Evolutionary conservation across 1,284 basidiomycete genomes (phyloP).

Genomic region (Afroboletus lepidellus): DNA sequence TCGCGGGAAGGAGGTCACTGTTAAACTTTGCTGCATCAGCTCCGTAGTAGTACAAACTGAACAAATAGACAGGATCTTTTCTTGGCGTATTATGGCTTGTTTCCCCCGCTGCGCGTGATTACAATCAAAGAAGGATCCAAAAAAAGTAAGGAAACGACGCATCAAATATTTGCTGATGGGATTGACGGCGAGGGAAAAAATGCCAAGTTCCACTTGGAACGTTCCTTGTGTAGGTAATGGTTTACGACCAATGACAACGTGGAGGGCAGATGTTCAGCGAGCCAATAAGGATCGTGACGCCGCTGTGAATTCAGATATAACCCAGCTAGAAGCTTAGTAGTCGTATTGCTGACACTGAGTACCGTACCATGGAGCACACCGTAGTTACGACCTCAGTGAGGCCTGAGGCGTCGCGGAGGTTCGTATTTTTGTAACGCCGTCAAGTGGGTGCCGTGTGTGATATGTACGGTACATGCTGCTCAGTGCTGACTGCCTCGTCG

Average conservation of each 20-base stretch:
- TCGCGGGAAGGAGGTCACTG: conserved; percentile 19
- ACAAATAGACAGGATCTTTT: background rate
- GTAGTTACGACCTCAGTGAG: background rate
- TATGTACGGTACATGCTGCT: background rate
- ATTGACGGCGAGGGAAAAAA: conserved; percentile 14
- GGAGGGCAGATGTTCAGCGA: background rate
- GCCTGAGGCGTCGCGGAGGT: conserved; percentile 3
- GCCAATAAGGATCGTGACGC: background rate
- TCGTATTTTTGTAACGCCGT: conserved; percentile 9
- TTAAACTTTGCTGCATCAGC: background rate
- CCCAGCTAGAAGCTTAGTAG: background rate
- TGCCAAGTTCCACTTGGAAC: conserved; percentile 4
- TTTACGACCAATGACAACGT: conserved; percentile 8
- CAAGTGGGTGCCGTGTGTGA: conserved; percentile 2
- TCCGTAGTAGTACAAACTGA: background rate
- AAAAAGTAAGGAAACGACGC: background rate
- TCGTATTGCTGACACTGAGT: background rate
- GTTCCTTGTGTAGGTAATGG: conserved; percentile 11
- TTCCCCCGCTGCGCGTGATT: background rate
- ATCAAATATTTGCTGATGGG: background rate
- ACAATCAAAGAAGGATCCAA: background rate
- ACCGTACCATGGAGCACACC: conserved; percentile 1
- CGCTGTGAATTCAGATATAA: background rate
- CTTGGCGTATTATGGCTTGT: conserved; percentile 7
- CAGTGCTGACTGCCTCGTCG: conserved; percentile 10